Percentiles rank a stretch among this genome's conserved stretches.
phyloP scores from a whole-genome alignment of 1,284 basidiomycete genomes.

The Caloboletus firmus region DNA sequence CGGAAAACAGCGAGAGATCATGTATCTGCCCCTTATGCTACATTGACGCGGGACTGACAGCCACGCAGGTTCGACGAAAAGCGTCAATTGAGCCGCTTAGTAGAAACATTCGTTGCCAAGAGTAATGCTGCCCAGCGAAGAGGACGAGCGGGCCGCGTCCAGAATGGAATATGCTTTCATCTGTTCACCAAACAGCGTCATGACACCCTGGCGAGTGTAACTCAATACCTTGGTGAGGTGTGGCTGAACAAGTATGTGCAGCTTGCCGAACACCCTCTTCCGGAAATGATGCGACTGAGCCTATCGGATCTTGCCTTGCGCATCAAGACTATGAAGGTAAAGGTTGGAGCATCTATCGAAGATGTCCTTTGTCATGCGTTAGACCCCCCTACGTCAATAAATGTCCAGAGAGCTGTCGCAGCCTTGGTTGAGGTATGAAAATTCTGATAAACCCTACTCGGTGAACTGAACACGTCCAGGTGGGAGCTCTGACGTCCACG shows the following conservation, averaged over 20 bases:
- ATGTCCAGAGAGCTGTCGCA: slow-evolving; percentile 90
- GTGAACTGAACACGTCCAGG: slow-evolving; percentile 42
- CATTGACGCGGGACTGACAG: slow-evolving; percentile 9
- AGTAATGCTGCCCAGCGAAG: slow-evolving; percentile 94
- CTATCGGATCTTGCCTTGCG: slow-evolving; percentile 92
- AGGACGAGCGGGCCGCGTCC: slow-evolving; percentile 91
- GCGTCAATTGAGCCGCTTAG: slow-evolving; percentile 89
- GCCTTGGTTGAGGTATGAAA: slow-evolving; percentile 82
- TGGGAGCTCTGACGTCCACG: slow-evolving; percentile 77
- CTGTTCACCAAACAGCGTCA: slow-evolving; percentile 90
- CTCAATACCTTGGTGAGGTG: slow-evolving; percentile 27
- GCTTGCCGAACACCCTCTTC: slow-evolving; percentile 91
- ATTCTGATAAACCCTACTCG: neutral
- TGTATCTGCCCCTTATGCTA: slow-evolving; percentile 41
- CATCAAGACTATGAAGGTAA: slow-evolving; percentile 96
- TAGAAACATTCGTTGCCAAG: slow-evolving; percentile 91
- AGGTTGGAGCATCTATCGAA: slow-evolving; percentile 85
- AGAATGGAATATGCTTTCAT: slow-evolving; percentile 91
- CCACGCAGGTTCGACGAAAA: slow-evolving; percentile 89
- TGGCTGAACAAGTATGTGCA: slow-evolving; percentile 35
- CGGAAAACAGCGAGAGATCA: slow-evolving; percentile 93
- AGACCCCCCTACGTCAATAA: slow-evolving; percentile 86
- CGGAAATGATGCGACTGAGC: slow-evolving; percentile 95
- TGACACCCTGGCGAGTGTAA: slow-evolving; percentile 61
- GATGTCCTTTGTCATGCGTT: slow-evolving; percentile 86